A percentile compares a stretch with the other conserved stretches of the same genome.
Evolutionary conservation across 371 early-diverging fungal genomes (phyloP).

Genomic region (Syncephalastrum contaminatum): DNA sequence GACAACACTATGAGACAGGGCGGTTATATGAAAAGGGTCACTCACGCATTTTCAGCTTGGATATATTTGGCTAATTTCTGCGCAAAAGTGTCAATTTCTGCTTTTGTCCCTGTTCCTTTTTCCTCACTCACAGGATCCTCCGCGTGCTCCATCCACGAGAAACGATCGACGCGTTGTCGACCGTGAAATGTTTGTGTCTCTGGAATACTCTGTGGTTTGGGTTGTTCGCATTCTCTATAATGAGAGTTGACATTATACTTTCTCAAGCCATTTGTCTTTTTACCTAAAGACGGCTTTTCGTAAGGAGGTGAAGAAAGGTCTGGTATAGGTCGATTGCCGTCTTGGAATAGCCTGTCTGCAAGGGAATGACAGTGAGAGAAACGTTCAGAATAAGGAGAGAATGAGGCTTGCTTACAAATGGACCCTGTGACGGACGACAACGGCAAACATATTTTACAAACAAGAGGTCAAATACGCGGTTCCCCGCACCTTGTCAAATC

Average conservation of each 20-base stretch:
- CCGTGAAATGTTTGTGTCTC: conserved; percentile 46
- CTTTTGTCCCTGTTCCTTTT: neutral
- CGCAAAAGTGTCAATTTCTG: neutral
- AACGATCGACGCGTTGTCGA: conserved; percentile 46
- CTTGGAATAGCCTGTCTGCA: neutral
- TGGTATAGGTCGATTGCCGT: neutral
- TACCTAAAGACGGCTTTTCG: neutral
- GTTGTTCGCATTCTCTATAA: conserved; percentile 29
- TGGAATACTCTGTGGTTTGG: conserved; percentile 37
- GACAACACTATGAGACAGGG: conserved; percentile 2
- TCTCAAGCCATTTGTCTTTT: neutral
- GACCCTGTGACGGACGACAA: no score
- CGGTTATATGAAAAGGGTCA: neutral
- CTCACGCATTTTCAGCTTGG: conserved; percentile 59
- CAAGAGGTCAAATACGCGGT: no score
- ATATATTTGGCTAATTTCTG: conserved; percentile 53
- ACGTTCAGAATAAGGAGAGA: no score
- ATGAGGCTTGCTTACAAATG: no score
- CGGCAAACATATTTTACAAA: no score
- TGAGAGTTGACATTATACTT: neutral
- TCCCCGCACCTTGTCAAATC: no score
- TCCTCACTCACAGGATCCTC: conserved; percentile 44
- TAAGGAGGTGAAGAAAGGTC: neutral
- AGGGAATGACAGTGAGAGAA: no score
- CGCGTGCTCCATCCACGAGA: conserved; percentile 60